These are phyloP conservation scores for Plasmodium fragile DNA, from an alignment of 169 alveolate genomes.

Conservation along the genomic window DNA sequence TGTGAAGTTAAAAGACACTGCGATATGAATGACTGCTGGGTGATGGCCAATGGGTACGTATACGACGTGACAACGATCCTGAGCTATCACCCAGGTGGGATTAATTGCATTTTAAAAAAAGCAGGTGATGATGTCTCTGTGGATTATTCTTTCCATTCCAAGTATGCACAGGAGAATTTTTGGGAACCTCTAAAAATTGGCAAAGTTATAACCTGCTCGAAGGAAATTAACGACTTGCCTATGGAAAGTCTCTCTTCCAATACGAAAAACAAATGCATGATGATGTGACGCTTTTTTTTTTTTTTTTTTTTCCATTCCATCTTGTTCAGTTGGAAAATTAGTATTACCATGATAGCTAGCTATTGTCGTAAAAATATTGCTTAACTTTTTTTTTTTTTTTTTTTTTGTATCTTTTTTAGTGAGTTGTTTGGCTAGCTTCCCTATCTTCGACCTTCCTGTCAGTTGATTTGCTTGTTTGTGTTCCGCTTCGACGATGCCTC, in stretches of 20 bases:
- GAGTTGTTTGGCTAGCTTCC: neutral
- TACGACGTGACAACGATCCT: slow-evolving; percentile 84
- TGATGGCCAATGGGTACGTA: slow-evolving; percentile 83
- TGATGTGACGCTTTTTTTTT: slow-evolving; percentile 2
- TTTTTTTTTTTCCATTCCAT: neutral
- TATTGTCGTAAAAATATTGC: too few relatives aligned
- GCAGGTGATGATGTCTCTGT: slow-evolving; percentile 37
- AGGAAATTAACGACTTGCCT: slow-evolving; percentile 12
- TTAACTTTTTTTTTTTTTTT: slow-evolving; percentile 34
- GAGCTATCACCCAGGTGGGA: slow-evolving; percentile 87
- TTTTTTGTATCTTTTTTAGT: neutral
- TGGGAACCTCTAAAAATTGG: slow-evolving; percentile 74
- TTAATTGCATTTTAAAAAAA: slow-evolving; percentile 55
- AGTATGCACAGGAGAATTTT: slow-evolving; percentile 43
- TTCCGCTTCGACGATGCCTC: neutral
- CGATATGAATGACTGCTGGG: slow-evolving; percentile 82
- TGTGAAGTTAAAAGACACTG: slow-evolving; percentile 77
- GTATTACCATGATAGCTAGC: too few relatives aligned
- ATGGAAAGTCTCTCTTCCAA: neutral
- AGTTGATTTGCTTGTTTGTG: neutral
- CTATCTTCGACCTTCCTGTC: neutral
- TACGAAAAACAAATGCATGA: slow-evolving; percentile 11
- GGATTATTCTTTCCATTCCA: slow-evolving; percentile 61
- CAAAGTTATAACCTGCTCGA: slow-evolving; percentile 30
- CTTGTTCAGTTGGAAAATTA: too few relatives aligned